Conservation (phyloP, 1,139 yeast genomes). For the Pichia sp. region DNA sequence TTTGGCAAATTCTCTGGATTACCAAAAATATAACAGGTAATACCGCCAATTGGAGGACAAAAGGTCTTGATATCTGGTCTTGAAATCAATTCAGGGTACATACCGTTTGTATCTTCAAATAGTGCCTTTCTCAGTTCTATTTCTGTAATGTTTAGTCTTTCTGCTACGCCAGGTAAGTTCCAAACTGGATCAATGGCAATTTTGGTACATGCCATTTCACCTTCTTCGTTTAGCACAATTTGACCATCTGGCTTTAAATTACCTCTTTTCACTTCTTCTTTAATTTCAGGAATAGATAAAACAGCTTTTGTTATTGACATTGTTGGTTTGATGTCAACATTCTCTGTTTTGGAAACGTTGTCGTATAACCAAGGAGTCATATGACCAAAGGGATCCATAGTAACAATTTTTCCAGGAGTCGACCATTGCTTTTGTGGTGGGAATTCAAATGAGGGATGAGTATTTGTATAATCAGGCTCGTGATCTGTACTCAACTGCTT, state of each 20-base stretch:
- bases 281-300: conserved; percentile 47
- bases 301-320: conserved; percentile 57
- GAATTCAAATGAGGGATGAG: conserved; percentile 51
- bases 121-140: conserved; percentile 45
- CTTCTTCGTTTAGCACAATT: conserved; percentile 44
- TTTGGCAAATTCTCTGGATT: conserved; percentile 44
- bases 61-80: conserved; percentile 55
- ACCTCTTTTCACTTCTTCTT: conserved; percentile 43
- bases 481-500: conserved; percentile 43
- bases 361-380: conserved; percentile 48
- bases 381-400: conserved; percentile 58
- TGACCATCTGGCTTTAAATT: conserved; percentile 47
- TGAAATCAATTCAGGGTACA: conserved; percentile 55
- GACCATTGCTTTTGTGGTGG: conserved; percentile 48
- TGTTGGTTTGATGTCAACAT: conserved; percentile 50
- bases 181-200: conserved; percentile 61
- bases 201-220: conserved; percentile 52
- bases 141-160: conserved; percentile 48
- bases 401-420: conserved; percentile 44
- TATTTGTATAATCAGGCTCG: conserved; percentile 50
- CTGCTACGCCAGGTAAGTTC: conserved; percentile 58
- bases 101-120: conserved; percentile 57
- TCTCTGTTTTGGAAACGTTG: conserved; percentile 32
- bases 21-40: conserved; percentile 55
- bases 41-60: conserved; percentile 57